These are phyloP conservation scores for Ophiocordyceps camponoti-leonardi DNA, from an alignment of 2,329 filamentous ascomycete species.

Conservation along the genomic window DNA sequence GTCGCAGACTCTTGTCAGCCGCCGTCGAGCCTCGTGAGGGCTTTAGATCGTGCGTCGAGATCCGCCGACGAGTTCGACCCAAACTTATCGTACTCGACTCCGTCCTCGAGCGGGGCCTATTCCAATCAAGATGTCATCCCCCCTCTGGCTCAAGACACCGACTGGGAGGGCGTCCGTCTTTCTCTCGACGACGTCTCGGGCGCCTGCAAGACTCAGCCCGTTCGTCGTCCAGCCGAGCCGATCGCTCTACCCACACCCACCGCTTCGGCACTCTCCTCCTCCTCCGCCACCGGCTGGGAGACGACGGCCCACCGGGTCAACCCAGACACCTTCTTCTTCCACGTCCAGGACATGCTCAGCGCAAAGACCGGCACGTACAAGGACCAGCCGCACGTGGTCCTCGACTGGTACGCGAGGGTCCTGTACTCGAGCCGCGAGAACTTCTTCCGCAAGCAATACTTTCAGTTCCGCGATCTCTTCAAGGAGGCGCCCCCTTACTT, in stretches of 20 bases:
- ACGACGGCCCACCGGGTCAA: background rate
- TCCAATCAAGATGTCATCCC: too few species aligned
- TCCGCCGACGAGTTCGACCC: slow-evolving; percentile 18
- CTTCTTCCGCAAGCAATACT: slow-evolving; percentile 34
- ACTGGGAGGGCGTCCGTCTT: slow-evolving; percentile 20
- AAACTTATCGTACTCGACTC: slow-evolving; percentile 17
- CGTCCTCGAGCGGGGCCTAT: slow-evolving; percentile 1
- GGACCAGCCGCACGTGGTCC: slow-evolving; percentile 21
- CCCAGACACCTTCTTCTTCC: slow-evolving; percentile 37
- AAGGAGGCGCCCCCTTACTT: slow-evolving; percentile 36
- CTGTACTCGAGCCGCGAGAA: slow-evolving; percentile 37
- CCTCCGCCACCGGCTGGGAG: background rate
- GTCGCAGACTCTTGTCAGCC: slow-evolving; percentile 2
- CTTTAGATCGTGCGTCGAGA: slow-evolving; percentile 15
- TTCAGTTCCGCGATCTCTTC: slow-evolving; percentile 47
- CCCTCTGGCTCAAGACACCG: slow-evolving; percentile 19
- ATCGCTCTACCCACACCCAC: background rate
- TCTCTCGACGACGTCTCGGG: background rate
- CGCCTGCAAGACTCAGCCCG: background rate
- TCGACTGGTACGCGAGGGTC: slow-evolving; percentile 49
- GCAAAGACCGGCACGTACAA: slow-evolving; percentile 18
- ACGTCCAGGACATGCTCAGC: slow-evolving; percentile 40
- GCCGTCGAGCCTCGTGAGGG: slow-evolving; percentile 15
- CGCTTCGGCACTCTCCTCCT: background rate
- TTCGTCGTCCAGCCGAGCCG: too few species aligned